Evolutionary conservation across 163 green algal genomes (phyloP).

Genomic region (Chlamydomonas reinhardtii): DNA sequence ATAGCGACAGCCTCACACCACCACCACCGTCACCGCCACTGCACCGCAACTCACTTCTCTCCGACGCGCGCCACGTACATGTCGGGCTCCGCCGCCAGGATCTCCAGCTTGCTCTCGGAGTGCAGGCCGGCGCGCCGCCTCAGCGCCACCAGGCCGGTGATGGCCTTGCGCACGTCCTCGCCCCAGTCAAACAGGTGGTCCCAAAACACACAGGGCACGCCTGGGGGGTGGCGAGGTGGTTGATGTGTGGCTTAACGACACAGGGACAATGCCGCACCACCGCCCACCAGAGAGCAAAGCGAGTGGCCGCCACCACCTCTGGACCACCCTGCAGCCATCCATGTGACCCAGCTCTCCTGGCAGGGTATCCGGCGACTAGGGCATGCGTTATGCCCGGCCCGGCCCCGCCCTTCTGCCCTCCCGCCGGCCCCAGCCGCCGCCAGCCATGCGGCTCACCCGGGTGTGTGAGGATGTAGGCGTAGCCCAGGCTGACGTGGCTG

Average conservation of each 20-base stretch:
- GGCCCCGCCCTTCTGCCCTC: too few relatives aligned
- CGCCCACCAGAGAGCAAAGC: too few relatives aligned
- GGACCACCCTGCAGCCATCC: too few relatives aligned
- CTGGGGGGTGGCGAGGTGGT: not conserved
- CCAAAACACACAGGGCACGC: slow-evolving; percentile 59
- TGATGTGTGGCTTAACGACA: too few relatives aligned
- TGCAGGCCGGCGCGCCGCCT: slow-evolving; percentile 51
- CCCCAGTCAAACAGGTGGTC: slow-evolving; percentile 45
- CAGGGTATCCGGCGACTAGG: too few relatives aligned
- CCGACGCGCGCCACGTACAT: slow-evolving; percentile 55
- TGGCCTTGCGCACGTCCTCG: not conserved
- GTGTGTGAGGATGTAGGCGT: slow-evolving; percentile 68
- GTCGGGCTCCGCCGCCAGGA: slow-evolving; percentile 56
- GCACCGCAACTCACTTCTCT: slow-evolving; percentile 18
- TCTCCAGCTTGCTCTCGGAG: slow-evolving; percentile 49
- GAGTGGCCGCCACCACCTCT: too few relatives aligned
- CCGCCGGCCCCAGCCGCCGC: too few relatives aligned
- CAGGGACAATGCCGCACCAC: too few relatives aligned
- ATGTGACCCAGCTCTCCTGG: too few relatives aligned
- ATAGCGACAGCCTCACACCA: too few relatives aligned
- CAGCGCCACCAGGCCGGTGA: slow-evolving; percentile 43
- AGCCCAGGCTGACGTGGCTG: slow-evolving; percentile 33
- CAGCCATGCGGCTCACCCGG: slow-evolving; percentile 21
- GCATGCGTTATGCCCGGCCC: too few relatives aligned
- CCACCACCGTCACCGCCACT: too few relatives aligned